phyloP scores from a whole-genome alignment of 2,329 filamentous ascomycete genomes.

The Aspergillus versicolor region DNA sequence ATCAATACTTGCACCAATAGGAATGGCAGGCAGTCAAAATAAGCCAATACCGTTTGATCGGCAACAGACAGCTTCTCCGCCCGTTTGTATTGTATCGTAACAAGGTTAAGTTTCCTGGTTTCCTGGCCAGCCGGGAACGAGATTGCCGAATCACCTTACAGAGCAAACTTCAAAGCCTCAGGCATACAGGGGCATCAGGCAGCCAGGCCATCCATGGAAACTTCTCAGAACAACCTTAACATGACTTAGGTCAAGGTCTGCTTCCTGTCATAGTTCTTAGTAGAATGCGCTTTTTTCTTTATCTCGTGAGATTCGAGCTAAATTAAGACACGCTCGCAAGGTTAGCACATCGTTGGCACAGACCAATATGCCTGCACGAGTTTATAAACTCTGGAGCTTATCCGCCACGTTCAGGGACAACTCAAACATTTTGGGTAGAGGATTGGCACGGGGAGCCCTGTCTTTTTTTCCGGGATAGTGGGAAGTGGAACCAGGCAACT shows the following conservation, averaged over 20 bases:
- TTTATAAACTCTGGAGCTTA: no score
- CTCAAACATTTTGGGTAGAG: no score
- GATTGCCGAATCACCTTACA: conserved; percentile 7
- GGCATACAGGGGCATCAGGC: neutral
- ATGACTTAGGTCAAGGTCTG: neutral
- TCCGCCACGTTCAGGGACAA: no score
- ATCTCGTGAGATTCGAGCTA: neutral
- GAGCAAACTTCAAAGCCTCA: neutral
- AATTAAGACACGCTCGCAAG: no score
- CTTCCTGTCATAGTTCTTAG: neutral
- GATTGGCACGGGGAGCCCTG: no score
- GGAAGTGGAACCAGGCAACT: no score
- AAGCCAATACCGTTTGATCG: no score
- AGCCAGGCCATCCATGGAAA: neutral
- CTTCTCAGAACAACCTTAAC: conserved; percentile 3
- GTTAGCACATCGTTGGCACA: no score
- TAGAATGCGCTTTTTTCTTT: no score
- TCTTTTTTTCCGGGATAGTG: no score
- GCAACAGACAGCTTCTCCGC: neutral
- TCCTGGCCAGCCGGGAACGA: neutral
- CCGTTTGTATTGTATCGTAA: neutral
- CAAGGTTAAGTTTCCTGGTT: neutral
- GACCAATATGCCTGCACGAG: no score
- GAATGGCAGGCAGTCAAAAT: neutral
- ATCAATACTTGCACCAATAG: neutral